These are phyloP conservation scores for Mycogone perniciosa DNA, from an alignment of 2,329 filamentous ascomycete genomes.

Conservation along the genomic window DNA sequence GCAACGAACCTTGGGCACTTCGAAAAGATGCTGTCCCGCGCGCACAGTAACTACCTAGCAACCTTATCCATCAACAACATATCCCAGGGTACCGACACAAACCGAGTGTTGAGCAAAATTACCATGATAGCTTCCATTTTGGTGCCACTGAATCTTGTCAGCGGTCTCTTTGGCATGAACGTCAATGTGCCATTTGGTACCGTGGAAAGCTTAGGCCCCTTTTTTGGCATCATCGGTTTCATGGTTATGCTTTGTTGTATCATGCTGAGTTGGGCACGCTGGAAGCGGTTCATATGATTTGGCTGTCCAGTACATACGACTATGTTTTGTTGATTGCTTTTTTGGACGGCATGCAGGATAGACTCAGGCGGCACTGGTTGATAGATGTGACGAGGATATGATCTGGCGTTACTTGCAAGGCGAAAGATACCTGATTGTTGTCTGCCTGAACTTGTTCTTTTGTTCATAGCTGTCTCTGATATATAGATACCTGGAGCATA, in stretches of 20 bases:
- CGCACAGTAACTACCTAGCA: constrained; percentile 92
- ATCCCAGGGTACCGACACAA: constrained; percentile 78
- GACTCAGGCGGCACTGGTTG: background rate
- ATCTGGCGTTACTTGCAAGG: no score
- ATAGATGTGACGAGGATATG: background rate
- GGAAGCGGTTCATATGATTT: constrained; percentile 40
- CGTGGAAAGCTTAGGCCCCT: constrained; percentile 46
- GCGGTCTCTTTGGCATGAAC: constrained; percentile 85
- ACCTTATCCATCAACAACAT: constrained; percentile 91
- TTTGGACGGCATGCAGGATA: background rate
- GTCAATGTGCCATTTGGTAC: constrained; percentile 61
- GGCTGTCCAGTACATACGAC: constrained; percentile 1
- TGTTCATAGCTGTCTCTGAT: no score
- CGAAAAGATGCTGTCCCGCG: constrained; percentile 92
- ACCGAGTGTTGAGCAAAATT: constrained; percentile 88
- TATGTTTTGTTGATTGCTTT: background rate
- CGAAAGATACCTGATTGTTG: no score
- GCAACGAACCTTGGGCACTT: constrained; percentile 94
- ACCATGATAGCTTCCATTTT: constrained; percentile 90
- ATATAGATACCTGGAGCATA: no score
- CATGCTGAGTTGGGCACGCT: constrained; percentile 41
- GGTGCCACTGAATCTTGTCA: constrained; percentile 92
- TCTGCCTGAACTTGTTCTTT: no score
- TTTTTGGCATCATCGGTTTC: constrained; percentile 44
- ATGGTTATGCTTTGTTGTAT: constrained; percentile 48